phyloP scores from a whole-genome alignment of 2,329 filamentous ascomycete species.

The Clarireedia paspali region DNA sequence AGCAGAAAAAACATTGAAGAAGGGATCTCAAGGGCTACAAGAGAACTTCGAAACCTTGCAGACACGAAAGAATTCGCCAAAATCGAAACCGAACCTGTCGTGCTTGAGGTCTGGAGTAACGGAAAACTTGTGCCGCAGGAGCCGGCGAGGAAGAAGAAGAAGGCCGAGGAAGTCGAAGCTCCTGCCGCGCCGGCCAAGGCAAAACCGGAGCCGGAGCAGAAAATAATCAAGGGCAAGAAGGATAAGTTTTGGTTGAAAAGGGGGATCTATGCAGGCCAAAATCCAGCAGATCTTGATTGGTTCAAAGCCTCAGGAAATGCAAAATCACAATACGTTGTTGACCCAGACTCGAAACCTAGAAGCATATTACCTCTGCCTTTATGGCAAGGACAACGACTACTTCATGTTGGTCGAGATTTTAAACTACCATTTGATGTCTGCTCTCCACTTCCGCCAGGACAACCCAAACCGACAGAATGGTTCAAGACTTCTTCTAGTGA shows the following conservation, averaged over 20 bases:
- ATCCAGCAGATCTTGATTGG: slow-evolving; percentile 27
- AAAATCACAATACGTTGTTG: slow-evolving; percentile 29
- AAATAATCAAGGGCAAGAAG: slow-evolving; percentile 20
- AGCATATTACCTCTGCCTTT: slow-evolving; percentile 66
- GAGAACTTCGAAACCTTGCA: slow-evolving; percentile 52
- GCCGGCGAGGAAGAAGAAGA: slow-evolving; percentile 30
- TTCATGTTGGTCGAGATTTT: slow-evolving; percentile 72
- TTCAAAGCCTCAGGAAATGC: slow-evolving; percentile 16
- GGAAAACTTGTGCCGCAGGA: slow-evolving; percentile 48
- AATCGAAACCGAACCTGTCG: slow-evolving; percentile 49
- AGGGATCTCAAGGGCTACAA: slow-evolving; percentile 37
- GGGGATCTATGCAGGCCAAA: slow-evolving; percentile 82
- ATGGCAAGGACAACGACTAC: slow-evolving; percentile 63
- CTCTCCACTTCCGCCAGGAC: slow-evolving; percentile 74
- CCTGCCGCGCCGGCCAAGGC: slow-evolving; percentile 7
- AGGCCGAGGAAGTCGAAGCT: slow-evolving; percentile 28
- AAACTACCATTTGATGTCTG: slow-evolving; percentile 87
- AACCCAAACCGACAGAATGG: slow-evolving; percentile 91
- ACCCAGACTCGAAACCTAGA: slow-evolving; percentile 39
- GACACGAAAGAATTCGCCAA: slow-evolving; percentile 56
- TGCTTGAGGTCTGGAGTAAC: slow-evolving; percentile 56
- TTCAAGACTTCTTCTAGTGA: slow-evolving; percentile 84
- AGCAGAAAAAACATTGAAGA: slow-evolving; percentile 44
- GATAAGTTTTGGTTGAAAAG: slow-evolving; percentile 57
- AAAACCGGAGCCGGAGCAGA: slow-evolving; percentile 2